Base-by-base conservation (phyloP, 768 basidiomycete species). In the Phylloporus sp. region DNA sequence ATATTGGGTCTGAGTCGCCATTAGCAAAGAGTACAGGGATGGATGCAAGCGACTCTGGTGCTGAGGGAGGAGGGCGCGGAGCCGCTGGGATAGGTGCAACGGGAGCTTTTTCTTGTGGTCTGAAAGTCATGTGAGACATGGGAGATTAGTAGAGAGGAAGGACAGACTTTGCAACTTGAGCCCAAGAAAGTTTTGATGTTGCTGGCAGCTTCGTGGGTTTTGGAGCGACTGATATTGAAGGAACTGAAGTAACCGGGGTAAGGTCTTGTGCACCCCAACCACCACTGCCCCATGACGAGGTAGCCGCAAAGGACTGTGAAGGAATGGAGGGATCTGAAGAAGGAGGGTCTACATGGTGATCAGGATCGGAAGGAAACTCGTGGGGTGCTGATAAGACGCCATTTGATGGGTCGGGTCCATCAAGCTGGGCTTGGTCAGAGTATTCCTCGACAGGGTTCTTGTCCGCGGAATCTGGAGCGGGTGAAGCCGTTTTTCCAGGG, bases 181-280 rank as follows among this genome's bases (percentile, higher is more conserved):
- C 90, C 89, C 89, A 92, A 31, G 90, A 91, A 53, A 88, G 69
- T 72, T 90, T 89, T 8, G 86, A 82, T 12, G 80, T 86, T 26
- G 85, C 81, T 38, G 88, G 86, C 11, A 80, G 74, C 70, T 83
- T 87, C 13, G 58, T 50, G 60, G 67, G 57, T 70, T 76, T 57
- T 54, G 36, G 45, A 8, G 57, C 27, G 11, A 34, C 52, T 4
- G 57, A 45, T 55, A 55, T 63, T 18, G 68, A 49, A n/a, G 71
- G 61, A 23, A 55, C 39, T 40, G 54, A 28, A 12, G 50, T 57
- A 29, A 57, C 39, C 29, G 62, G 63, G 20, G 65, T 54, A n/a
- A 67, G 72, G 57, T 76, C 75, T 41, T 68, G 68, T 47, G 64
- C 50, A 35, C 56, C 48, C 67, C 67, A 70, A 20, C 53, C 11